A percentile compares a stretch with the other conserved stretches of the same genome.
Conservation (phyloP, 345 rosid genomes). For the Gossypium ekmanianum region DNA sequence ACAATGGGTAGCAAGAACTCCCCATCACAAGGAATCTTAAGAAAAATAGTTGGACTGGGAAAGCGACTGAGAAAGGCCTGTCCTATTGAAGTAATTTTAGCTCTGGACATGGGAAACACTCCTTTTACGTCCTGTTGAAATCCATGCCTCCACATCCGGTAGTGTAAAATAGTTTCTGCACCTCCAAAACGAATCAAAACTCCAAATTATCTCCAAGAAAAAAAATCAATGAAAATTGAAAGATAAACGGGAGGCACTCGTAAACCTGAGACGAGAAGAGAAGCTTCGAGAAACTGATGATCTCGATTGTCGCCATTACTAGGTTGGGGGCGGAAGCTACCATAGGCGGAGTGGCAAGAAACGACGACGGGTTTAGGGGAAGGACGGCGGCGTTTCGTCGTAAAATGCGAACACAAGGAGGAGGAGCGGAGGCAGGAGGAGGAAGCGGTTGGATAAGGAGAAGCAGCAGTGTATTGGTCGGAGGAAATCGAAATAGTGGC, state of each 20-base stretch:
- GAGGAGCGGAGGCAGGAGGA: constrained; percentile 21
- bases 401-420: constrained; percentile 23
- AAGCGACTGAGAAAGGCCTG: constrained; percentile 55
- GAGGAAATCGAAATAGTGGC: constrained; percentile 18
- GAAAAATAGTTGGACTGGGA: constrained; percentile 77
- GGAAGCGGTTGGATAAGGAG: constrained; percentile 16
- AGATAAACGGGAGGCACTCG: neutral
- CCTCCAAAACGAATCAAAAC: neutral
- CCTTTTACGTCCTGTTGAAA: constrained; percentile 32
- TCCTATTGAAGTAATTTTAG: constrained; percentile 38
- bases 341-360: constrained; percentile 40
- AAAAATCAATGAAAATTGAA: neutral
- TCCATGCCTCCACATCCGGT: constrained; percentile 46
- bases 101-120: constrained; percentile 22
- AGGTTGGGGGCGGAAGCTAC: constrained; percentile 48
- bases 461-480: constrained; percentile 20
- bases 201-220: no score
- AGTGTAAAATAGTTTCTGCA: constrained; percentile 48
- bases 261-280: constrained; percentile 72
- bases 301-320: constrained; percentile 31
- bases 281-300: constrained; percentile 59
- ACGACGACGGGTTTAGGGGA: constrained; percentile 22
- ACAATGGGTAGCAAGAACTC: constrained; percentile 75
- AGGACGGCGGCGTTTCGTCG: constrained; percentile 21
- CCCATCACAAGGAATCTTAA: constrained; percentile 78